phyloP scores from a whole-genome alignment of 2,329 filamentous ascomycete species.

The Ophiostoma perfectum region DNA sequence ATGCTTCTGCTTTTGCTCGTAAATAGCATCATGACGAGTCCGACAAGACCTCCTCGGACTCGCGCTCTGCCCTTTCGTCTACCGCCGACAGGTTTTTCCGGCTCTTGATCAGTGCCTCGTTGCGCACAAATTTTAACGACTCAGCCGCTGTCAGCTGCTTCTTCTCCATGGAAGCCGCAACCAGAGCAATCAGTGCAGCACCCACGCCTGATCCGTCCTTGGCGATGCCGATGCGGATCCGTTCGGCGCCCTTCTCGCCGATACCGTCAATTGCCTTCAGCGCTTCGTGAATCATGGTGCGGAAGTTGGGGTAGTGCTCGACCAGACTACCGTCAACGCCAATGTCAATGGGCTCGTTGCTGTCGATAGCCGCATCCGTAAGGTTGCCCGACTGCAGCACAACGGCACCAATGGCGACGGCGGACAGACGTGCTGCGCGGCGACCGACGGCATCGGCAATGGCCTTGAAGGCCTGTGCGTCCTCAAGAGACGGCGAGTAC shows the following conservation, averaged over 20 bases:
- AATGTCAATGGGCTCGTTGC: conserved; percentile 73
- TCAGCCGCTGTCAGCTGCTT: conserved; percentile 34
- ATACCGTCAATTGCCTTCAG: conserved; percentile 71
- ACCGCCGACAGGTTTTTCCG: conserved; percentile 31
- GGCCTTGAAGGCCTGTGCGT: conserved; percentile 81
- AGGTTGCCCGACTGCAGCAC: conserved; percentile 76
- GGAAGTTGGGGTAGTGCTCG: conserved; percentile 92
- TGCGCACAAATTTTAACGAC: conserved; percentile 40
- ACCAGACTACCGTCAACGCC: conserved; percentile 93
- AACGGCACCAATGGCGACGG: conserved; percentile 80
- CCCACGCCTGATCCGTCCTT: conserved; percentile 97
- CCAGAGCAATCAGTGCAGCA: conserved; percentile 86
- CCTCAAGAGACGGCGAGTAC: conserved; percentile 69
- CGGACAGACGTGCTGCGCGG: conserved; percentile 80
- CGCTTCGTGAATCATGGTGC: conserved; percentile 79
- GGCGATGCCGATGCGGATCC: conserved; percentile 88
- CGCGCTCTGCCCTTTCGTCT: conserved; percentile 23
- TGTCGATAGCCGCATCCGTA: conserved; percentile 42
- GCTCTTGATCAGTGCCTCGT: conserved; percentile 31
- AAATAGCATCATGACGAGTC: not conserved
- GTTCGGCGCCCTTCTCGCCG: conserved; percentile 71
- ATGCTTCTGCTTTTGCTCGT: not conserved
- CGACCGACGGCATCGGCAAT: conserved; percentile 79
- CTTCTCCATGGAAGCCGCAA: conserved; percentile 66
- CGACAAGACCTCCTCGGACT: not conserved